These are phyloP conservation scores for Aschersonia sp. DNA, from an alignment of 2,329 filamentous ascomycete genomes.

Conservation along the genomic window DNA sequence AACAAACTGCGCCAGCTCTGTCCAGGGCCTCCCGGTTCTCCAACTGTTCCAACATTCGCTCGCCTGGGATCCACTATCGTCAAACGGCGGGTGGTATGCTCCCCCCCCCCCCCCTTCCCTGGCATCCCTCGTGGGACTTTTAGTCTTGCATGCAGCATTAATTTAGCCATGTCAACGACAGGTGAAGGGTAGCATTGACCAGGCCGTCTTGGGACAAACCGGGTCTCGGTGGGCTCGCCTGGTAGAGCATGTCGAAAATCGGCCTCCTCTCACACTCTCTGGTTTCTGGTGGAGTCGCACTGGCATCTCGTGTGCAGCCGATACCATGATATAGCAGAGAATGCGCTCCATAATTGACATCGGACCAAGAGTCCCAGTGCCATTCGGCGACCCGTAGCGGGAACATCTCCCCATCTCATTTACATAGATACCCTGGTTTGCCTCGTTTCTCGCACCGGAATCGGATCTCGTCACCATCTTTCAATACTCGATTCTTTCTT, in stretches of 20 bases:
- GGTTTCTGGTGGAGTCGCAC: not conserved
- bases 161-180: not conserved
- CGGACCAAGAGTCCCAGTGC: not conserved
- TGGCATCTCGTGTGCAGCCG: not conserved
- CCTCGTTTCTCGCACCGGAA: not conserved
- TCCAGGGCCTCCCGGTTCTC: not conserved
- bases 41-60: not conserved
- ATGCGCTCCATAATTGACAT: not conserved
- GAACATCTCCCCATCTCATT: constrained; percentile 1
- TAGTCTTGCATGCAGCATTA: not conserved
- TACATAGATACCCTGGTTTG: not conserved
- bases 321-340: not conserved
- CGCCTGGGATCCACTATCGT: not conserved
- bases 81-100: not conserved
- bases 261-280: not conserved
- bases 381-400: not conserved
- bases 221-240: not conserved
- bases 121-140: not conserved
- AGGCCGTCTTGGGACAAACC: not conserved
- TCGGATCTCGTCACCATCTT: not conserved
- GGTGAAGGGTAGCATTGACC: not conserved
- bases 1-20: not conserved
- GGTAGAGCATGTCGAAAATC: not conserved
- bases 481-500: not conserved
- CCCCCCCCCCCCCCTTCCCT: not conserved